These are phyloP conservation scores for Cryptococcus depauperatus DNA, from an alignment of 1,284 basidiomycete species.

Conservation along the genomic window DNA sequence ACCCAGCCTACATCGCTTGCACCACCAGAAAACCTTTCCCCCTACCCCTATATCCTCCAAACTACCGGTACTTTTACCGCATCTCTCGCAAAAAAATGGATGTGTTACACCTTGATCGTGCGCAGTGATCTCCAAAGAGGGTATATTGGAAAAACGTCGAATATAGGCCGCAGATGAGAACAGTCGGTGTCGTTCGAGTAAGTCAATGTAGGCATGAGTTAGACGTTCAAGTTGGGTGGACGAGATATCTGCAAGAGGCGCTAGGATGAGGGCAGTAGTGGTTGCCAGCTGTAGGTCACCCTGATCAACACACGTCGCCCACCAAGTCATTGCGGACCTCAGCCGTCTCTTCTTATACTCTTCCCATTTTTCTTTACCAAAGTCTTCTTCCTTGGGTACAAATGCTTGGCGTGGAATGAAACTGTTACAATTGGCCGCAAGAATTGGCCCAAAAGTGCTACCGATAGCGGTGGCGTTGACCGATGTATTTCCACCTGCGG, in stretches of 20 bases:
- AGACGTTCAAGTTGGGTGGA: constrained; percentile 26
- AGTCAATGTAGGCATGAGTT: constrained; percentile 32
- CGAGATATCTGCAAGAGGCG: constrained; percentile 25
- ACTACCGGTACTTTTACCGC: constrained; percentile 34
- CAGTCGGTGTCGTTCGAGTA: constrained; percentile 29
- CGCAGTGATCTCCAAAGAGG: constrained; percentile 22
- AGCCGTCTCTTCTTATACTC: constrained; percentile 20
- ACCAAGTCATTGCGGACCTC: constrained; percentile 27
- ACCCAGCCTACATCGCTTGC: constrained; percentile 25
- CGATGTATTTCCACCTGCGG: too few species aligned
- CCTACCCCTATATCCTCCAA: constrained; percentile 34
- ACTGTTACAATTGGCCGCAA: too few species aligned
- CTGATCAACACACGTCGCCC: constrained; percentile 34
- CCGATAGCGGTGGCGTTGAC: too few species aligned
- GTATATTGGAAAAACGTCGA: constrained; percentile 20
- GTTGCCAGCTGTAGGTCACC: constrained; percentile 39
- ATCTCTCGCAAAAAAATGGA: constrained; percentile 26
- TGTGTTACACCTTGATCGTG: constrained; percentile 36
- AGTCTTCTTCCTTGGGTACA: constrained; percentile 9
- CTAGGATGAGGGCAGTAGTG: constrained; percentile 24
- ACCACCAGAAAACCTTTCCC: constrained; percentile 37
- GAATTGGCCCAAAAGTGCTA: too few species aligned
- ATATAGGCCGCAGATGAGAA: constrained; percentile 29
- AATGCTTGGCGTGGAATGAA: too few species aligned
- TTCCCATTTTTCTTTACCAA: constrained; percentile 12